phyloP scores from a whole-genome alignment of 768 basidiomycete species.

The Trametes cubensis region DNA sequence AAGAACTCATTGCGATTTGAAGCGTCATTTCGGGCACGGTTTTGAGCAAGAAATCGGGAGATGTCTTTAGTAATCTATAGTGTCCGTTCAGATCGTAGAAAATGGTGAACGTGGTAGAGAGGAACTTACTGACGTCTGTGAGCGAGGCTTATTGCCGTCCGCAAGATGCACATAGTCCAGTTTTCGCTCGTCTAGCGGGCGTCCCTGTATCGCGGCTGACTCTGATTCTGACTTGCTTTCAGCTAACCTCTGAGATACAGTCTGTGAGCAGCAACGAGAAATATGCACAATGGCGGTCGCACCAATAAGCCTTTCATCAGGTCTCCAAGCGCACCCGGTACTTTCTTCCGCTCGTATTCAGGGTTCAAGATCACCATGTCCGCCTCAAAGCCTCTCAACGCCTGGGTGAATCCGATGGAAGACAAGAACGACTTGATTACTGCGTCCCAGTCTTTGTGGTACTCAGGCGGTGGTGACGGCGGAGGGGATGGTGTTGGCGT shows the following conservation, averaged over 20 bases:
- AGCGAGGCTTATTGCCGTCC: conserved; percentile 48
- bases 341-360: conserved; percentile 61
- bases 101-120: too few species aligned
- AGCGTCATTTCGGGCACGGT: conserved; percentile 69
- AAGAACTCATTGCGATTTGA: conserved; percentile 82
- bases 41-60: conserved; percentile 69
- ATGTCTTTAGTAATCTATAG: conserved; percentile 65
- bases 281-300: conserved; percentile 23
- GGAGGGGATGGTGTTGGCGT: conserved; percentile 35
- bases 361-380: conserved; percentile 73
- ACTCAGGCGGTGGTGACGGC: conserved; percentile 44
- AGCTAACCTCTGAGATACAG: conserved; percentile 30
- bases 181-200: conserved; percentile 67
- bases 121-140: conserved; percentile 60
- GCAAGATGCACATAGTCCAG: conserved; percentile 58
- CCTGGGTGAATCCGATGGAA: conserved; percentile 57
- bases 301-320: conserved; percentile 57
- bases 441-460: conserved; percentile 64
- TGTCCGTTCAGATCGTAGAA: neutral
- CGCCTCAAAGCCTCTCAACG: conserved; percentile 63
- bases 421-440: conserved; percentile 56
- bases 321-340: conserved; percentile 57
- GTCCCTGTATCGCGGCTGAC: conserved; percentile 28
- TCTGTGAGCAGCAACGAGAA: neutral
- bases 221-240: conserved; percentile 33